Conservation (phyloP, 345 rosid species). For the Raphanus sativus region DNA sequence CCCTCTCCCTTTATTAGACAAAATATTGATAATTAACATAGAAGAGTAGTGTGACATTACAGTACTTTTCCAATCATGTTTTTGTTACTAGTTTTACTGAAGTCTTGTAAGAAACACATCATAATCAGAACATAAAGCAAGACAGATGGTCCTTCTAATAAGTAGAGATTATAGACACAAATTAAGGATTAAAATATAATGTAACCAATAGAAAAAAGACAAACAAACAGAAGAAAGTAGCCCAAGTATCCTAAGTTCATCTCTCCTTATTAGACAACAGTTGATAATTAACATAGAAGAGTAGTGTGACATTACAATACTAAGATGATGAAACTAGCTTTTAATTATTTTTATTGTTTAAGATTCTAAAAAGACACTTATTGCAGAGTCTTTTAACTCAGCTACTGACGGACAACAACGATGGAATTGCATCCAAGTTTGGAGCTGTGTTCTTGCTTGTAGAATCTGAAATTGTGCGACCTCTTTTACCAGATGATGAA, state of each 20-base stretch:
- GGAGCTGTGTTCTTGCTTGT: slow-evolving; percentile 34
- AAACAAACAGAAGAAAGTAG: not conserved
- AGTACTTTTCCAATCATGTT: slow-evolving; percentile 4
- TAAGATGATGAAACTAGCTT: slow-evolving; percentile 18
- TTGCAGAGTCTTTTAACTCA: slow-evolving; percentile 19
- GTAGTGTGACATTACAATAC: slow-evolving; percentile 21
- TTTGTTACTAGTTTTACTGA: not conserved
- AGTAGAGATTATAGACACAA: slow-evolving; percentile 8
- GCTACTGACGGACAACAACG: slow-evolving; percentile 64
- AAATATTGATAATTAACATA: slow-evolving; percentile 15
- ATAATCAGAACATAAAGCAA: slow-evolving; percentile 21
- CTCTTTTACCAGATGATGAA: slow-evolving; percentile 40
- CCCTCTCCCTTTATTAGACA: not conserved
- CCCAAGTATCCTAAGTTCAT: not conserved
- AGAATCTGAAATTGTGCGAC: slow-evolving; percentile 32
- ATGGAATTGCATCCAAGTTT: slow-evolving; percentile 72
- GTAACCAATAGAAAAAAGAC: slow-evolving; percentile 12
- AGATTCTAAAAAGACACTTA: slow-evolving; percentile 15
- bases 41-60: not conserved
- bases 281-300: slow-evolving; percentile 13
- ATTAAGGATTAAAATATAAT: not conserved
- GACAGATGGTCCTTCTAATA: not conserved
- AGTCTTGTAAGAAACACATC: slow-evolving; percentile 10
- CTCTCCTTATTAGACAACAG: not conserved
- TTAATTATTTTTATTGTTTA: not conserved